phyloP scores from a whole-genome alignment of 306 rosid genomes.

The peach (Prunus persica) region Prunus_persica_NCBIv2 NC_034009.1:33917001-33917500 shows the following conservation, averaged over 20 bases:
- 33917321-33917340: slow-evolving; percentile 40
- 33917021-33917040: slow-evolving; percentile 98
- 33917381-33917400: not conserved
- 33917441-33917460: slow-evolving; percentile 1
- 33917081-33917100: slow-evolving; percentile 90
- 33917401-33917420: not conserved
- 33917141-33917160: slow-evolving; percentile 82
- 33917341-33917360: not conserved
- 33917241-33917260: slow-evolving; percentile 26
- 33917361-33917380: slow-evolving; percentile 17
- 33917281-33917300: slow-evolving; percentile 54
- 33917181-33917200: slow-evolving; percentile 42
- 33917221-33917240: slow-evolving; percentile 42
- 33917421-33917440: not conserved
- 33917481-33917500: slow-evolving; percentile 4
- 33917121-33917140: slow-evolving; percentile 74
- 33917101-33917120: slow-evolving; percentile 72
- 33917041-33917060: slow-evolving; percentile 94
- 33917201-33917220: slow-evolving; percentile 21
- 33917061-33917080: slow-evolving; percentile 85
- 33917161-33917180: slow-evolving; percentile 36
- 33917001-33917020: slow-evolving; percentile 99
- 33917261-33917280: slow-evolving; percentile 55
- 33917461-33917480: not conserved
- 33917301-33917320: slow-evolving; percentile 73